phyloP scores from a whole-genome alignment of 139 green algal species.

The Pleodorina starrii region DNA sequence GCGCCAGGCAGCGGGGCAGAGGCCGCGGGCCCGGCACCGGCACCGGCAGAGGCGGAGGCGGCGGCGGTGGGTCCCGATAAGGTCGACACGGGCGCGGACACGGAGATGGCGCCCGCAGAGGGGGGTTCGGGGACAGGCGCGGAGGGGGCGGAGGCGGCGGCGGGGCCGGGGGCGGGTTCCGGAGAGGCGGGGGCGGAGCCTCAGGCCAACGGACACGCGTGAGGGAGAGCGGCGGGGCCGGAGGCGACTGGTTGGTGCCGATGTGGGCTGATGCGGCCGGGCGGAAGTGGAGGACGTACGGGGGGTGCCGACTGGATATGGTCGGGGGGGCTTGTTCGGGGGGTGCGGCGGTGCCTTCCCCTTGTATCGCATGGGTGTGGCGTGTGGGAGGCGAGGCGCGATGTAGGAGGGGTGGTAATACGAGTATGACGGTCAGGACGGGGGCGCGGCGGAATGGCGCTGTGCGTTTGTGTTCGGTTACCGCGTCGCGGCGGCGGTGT shows the following conservation, averaged over 20 bases:
- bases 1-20: not conserved
- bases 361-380: too few relatives aligned
- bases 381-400: too few relatives aligned
- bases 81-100: not conserved
- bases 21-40: not conserved
- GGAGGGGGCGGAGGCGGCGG: not conserved
- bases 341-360: too few relatives aligned
- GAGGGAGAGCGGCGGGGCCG: too few relatives aligned
- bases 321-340: too few relatives aligned
- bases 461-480: not conserved
- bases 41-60: not conserved
- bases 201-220: not conserved
- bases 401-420: too few relatives aligned
- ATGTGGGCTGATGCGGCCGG: too few relatives aligned
- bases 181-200: not conserved
- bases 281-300: too few relatives aligned
- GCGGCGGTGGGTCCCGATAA: not conserved
- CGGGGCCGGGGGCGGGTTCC: not conserved
- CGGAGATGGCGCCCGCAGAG: not conserved
- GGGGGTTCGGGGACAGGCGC: not conserved
- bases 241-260: too few relatives aligned
- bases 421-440: too few relatives aligned
- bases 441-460: too few relatives aligned
- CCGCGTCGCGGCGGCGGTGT: not conserved
- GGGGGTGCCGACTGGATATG: too few relatives aligned